Base-by-base conservation (phyloP, 768 basidiomycete genomes). In the Mycena polygramma region DNA sequence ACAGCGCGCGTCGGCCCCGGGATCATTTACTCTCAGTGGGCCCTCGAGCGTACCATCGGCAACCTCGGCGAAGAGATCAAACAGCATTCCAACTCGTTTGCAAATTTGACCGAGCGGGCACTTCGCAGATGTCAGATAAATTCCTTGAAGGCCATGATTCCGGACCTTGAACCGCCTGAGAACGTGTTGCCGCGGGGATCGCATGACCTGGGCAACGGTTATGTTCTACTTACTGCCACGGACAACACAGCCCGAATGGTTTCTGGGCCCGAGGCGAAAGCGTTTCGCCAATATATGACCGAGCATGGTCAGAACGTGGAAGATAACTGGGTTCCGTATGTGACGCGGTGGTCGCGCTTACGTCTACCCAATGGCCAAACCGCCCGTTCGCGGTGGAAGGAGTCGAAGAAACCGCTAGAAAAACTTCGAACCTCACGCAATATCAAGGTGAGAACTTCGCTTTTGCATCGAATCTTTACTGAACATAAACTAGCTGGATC, bases 21-120 rank as follows among this genome's bases (percentile, higher is more conserved):
- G 0, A 68, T 69, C 9, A 74, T 68, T 20, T 73, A 66, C 36
- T 64, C 79, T 2, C 77, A 80, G 54, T 81, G 75, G 75, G 77
- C 71, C 0, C 73, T 81, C 68, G 78, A 79, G 30, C 35, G 68
- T 0, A 75, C 70, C 3, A 78, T 79, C 9, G 72, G 78, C 4
- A 77, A 74, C 41, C 68, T 78, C n/a, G 75, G 74, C 7, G 60
- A 76, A 45, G 74, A 79, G 36, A 75, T 78, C 8, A 46, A 59
- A 15, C 76, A 76, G 43, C 75, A 63, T 19, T 75, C 69, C 0
- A 58, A 77, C n/a, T 57, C 70, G 1, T 77, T 66, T 36, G 63
- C 66, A 1, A 78, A 80, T 57, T 70, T 80, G 7, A 57, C 77
- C 11, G 58, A 76, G 43, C 66, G 72, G 17, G 78, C 66, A 7